phyloP scores from a whole-genome alignment of 805 yeast genomes.

The Cyberlindnera lachancei region DNA sequence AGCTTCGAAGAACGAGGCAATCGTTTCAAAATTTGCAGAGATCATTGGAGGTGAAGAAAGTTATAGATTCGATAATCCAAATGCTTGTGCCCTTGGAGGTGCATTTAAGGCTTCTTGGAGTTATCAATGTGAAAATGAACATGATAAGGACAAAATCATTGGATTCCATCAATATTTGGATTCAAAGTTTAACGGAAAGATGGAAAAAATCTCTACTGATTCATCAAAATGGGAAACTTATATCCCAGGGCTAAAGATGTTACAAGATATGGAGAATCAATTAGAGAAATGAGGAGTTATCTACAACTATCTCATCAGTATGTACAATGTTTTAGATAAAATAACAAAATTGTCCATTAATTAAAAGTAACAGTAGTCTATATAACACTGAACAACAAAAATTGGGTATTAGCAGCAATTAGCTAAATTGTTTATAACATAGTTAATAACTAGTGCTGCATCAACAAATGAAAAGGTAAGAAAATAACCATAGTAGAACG shows the following conservation, averaged over 20 bases:
- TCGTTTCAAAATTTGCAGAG: constrained; percentile 60
- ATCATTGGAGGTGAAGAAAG: constrained; percentile 59
- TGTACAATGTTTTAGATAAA: too few relatives aligned
- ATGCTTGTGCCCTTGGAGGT: constrained; percentile 91
- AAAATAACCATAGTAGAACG: not conserved
- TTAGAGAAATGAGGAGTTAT: constrained; percentile 3
- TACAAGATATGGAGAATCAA: constrained; percentile 11
- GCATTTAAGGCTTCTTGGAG: constrained; percentile 84
- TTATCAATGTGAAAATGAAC: constrained; percentile 11
- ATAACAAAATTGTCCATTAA: too few relatives aligned
- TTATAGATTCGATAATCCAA: constrained; percentile 66
- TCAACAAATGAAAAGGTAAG: too few relatives aligned
- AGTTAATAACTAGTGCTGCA: too few relatives aligned
- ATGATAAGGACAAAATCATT: constrained; percentile 3
- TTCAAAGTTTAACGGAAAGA: constrained; percentile 24
- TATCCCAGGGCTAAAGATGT: constrained; percentile 12
- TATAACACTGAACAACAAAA: too few relatives aligned
- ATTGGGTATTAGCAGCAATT: too few relatives aligned
- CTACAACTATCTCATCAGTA: too few relatives aligned
- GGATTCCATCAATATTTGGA: constrained; percentile 39
- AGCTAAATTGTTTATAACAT: too few relatives aligned
- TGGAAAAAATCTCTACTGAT: constrained; percentile 7
- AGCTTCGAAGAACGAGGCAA: constrained; percentile 63
- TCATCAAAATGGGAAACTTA: constrained; percentile 8
- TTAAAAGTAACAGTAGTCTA: too few relatives aligned